Conservation (phyloP, 192 early-diverging fungal genomes). For the Radiomyces spectabilis region DNA sequence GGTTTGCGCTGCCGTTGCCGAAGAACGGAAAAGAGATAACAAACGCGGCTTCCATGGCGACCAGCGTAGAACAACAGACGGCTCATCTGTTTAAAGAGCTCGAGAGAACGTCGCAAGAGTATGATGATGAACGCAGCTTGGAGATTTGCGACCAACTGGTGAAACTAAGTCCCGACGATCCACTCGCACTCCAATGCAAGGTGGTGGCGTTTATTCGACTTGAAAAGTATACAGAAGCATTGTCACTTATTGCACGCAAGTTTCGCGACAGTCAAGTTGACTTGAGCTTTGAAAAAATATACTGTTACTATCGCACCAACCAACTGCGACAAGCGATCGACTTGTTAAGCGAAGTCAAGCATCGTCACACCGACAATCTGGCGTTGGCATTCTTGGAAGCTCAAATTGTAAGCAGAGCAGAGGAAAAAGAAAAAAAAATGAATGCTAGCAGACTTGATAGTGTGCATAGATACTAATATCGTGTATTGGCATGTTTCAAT, state of each 20-base stretch:
- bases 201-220: slow-evolving; percentile 48
- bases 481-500: not conserved
- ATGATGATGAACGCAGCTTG: slow-evolving; percentile 47
- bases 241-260: slow-evolving; percentile 32
- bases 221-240: slow-evolving; percentile 47
- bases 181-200: slow-evolving; percentile 49
- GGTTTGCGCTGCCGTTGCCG: too few species aligned
- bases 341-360: slow-evolving; percentile 24
- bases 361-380: slow-evolving; percentile 13
- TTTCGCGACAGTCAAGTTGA: slow-evolving; percentile 26
- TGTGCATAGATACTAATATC: not conserved
- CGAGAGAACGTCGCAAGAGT: slow-evolving; percentile 5
- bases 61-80: slow-evolving; percentile 10
- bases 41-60: too few species aligned
- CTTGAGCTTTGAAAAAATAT: slow-evolving; percentile 49
- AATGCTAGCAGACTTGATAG: not conserved
- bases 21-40: too few species aligned
- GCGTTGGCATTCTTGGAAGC: slow-evolving; percentile 52
- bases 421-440: not conserved
- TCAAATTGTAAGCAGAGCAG: slow-evolving; percentile 46
- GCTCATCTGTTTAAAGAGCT: slow-evolving; percentile 4
- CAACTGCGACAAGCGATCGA: slow-evolving; percentile 40
- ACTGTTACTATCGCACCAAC: slow-evolving; percentile 60
- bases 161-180: slow-evolving; percentile 32
- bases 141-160: slow-evolving; percentile 45